A percentile compares a stretch with the other conserved stretches of the same genome.
Evolutionary conservation across 148 eudicot genomes (phyloP).

Genomic region (Spergularia bocconei): DNA sequence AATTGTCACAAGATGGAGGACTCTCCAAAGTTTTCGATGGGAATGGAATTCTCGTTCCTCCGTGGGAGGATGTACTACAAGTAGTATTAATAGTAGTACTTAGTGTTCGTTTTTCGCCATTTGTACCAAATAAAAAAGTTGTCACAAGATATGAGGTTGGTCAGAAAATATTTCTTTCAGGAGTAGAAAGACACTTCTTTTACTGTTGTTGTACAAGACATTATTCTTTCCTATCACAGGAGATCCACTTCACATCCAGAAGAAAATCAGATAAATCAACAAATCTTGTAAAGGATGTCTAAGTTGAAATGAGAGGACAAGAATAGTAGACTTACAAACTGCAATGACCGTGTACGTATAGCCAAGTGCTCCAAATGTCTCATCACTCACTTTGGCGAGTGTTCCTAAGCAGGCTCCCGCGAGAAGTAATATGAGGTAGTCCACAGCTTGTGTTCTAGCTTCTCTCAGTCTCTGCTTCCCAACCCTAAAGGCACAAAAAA

Average conservation of each 20-base stretch:
- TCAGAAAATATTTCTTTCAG: no score
- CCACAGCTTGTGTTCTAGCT: constrained; percentile 76
- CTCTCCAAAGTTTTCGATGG: no score
- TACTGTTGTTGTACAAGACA: no score
- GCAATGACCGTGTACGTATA: constrained; percentile 90
- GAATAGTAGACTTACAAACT: constrained; percentile 64
- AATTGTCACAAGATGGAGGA: no score
- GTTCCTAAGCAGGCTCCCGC: constrained; percentile 92
- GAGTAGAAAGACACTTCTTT: no score
- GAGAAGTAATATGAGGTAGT: constrained; percentile 73
- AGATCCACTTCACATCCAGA: background rate
- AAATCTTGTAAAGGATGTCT: background rate
- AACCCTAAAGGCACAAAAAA: constrained; percentile 39
- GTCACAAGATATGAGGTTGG: no score
- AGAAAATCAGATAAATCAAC: background rate
- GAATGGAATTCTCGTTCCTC: no score
- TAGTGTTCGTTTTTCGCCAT: no score
- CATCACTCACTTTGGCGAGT: constrained; percentile 92
- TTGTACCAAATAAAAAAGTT: no score
- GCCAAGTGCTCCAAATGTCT: constrained; percentile 76
- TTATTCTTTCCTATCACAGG: no score
- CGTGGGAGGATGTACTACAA: no score
- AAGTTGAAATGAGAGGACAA: background rate
- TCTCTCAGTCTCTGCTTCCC: constrained; percentile 86
- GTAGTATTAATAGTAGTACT: no score